Base-by-base conservation (phyloP, 140 eudicot genomes). In the Anethum foeniculum region DNA sequence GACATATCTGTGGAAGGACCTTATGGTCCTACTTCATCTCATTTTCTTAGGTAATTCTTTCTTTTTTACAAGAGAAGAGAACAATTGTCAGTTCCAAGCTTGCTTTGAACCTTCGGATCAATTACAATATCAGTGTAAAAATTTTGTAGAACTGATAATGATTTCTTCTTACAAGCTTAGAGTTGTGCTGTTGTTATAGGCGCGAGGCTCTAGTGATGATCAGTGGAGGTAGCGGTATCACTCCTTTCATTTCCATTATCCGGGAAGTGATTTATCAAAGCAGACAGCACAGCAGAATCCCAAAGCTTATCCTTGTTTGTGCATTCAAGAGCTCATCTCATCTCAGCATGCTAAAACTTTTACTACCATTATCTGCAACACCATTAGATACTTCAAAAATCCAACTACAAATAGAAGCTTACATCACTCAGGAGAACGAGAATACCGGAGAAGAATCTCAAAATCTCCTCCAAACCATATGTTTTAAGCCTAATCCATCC, bases 1-100 rank as follows among this genome's bases (percentile, higher is more conserved):
- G 83, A 86, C 54, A 90, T 88, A 69, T 91, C 94, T 2, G 85
- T 86, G 0, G 94, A 91, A 88, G 97, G 97, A 56, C 97, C 97
- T 43, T 90, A 91, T 78, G 91, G 92, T 32, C 94, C 97, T 77
- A 27, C 88, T 75, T 88, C 92, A 28, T 72, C 82, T 28, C 85
- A 88, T 82, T 88, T 90, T 77, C 86, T 88, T 47, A 86, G 96
- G 96, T 90, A 67, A 28, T 1, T 67, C 43, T 30, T 32, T 67
- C n/a, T 14, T 30, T 12, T 67, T 65, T 2, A 39, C 3, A 14
- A 28, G 41, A 75, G 7, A 11, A 18, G 16, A 8, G 7, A 16
- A 67, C 2, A 2, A 21, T 1, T 21, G 7, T 75, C 32, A 27
- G 79, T 16, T 47, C 18, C 60, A 75, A 25, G 34, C 34, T 62